Evolutionary conservation across 768 basidiomycete genomes (phyloP).

Genomic region (Calocybe cyanea): DNA sequence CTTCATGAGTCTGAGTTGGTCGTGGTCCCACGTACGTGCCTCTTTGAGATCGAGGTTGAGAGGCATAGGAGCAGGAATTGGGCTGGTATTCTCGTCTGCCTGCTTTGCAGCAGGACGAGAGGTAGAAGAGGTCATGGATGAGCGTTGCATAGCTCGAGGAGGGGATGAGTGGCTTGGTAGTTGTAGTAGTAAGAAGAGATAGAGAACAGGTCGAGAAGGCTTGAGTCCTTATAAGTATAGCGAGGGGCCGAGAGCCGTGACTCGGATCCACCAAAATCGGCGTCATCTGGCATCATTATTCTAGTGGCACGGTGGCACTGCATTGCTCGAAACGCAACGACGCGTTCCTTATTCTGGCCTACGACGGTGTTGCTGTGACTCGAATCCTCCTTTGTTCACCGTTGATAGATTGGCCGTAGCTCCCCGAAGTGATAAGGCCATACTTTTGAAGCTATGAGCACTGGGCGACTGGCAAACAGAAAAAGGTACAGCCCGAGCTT

Average conservation of each 20-base stretch:
- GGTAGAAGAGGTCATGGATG: constrained; percentile 6
- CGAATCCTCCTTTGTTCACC: too few species aligned
- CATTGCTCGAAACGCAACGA: too few species aligned
- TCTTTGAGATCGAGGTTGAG: constrained; percentile 30
- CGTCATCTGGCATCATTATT: constrained; percentile 10
- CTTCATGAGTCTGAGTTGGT: constrained; percentile 43
- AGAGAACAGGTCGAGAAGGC: constrained; percentile 1
- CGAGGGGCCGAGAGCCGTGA: constrained; percentile 8
- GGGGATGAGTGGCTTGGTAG: not conserved
- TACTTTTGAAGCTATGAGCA: not conserved
- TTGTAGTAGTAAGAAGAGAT: not conserved
- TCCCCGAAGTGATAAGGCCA: constrained; percentile 13
- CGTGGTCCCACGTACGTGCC: constrained; percentile 45
- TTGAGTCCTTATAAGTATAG: constrained; percentile 8
- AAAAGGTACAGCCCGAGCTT: too few species aligned
- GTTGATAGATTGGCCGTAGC: too few species aligned
- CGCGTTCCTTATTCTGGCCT: too few species aligned
- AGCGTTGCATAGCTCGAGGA: constrained; percentile 9
- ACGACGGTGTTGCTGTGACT: too few species aligned
- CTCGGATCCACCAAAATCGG: constrained; percentile 8
- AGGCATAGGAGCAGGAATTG: constrained; percentile 15
- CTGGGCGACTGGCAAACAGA: too few species aligned
- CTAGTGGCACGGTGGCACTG: too few species aligned
- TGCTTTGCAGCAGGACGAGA: not conserved
- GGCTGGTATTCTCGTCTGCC: constrained; percentile 2